Conservation (phyloP, 371 early-diverging fungal genomes). For the Basidiobolus meristosporus region DNA sequence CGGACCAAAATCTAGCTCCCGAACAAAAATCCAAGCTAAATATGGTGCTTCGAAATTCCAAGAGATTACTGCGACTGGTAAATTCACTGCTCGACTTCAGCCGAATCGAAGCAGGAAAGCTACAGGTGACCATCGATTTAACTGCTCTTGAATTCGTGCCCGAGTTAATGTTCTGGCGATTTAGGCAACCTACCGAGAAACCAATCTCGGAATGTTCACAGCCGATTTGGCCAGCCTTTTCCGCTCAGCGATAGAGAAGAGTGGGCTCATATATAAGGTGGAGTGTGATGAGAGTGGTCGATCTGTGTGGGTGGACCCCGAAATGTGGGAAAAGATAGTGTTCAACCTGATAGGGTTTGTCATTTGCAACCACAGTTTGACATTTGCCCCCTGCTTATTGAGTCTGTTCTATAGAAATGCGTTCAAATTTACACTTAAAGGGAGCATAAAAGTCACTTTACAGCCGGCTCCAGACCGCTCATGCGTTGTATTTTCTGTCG, state of each 20-base stretch:
- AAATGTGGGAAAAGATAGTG: conserved; percentile 18
- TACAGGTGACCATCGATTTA: conserved; percentile 6
- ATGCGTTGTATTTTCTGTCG: conserved; percentile 10
- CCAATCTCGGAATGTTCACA: conserved; percentile 12
- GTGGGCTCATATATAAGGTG: conserved; percentile 6
- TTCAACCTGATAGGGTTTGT: conserved; percentile 13
- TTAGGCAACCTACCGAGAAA: conserved; percentile 4
- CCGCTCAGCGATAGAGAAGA: conserved; percentile 9
- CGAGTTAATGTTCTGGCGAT: too few species aligned
- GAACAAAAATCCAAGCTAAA: conserved; percentile 7
- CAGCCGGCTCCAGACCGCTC: conserved; percentile 5
- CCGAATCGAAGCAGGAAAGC: conserved; percentile 17
- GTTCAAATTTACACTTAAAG: conserved; percentile 12
- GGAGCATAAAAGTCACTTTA: conserved; percentile 9
- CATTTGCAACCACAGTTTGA: not conserved
- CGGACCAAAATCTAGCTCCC: not conserved
- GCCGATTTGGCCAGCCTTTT: conserved; percentile 12
- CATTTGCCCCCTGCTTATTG: too few species aligned
- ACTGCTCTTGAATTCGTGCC: too few species aligned
- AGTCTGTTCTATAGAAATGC: too few species aligned
- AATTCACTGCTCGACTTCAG: conserved; percentile 16
- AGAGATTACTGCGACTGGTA: conserved; percentile 17
- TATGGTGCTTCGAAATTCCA: conserved; percentile 15
- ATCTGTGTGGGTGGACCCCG: conserved; percentile 12
- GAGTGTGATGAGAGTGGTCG: conserved; percentile 2